Conservation (phyloP, 208 protist genomes). For the Leishmania aethiopica region DNA sequence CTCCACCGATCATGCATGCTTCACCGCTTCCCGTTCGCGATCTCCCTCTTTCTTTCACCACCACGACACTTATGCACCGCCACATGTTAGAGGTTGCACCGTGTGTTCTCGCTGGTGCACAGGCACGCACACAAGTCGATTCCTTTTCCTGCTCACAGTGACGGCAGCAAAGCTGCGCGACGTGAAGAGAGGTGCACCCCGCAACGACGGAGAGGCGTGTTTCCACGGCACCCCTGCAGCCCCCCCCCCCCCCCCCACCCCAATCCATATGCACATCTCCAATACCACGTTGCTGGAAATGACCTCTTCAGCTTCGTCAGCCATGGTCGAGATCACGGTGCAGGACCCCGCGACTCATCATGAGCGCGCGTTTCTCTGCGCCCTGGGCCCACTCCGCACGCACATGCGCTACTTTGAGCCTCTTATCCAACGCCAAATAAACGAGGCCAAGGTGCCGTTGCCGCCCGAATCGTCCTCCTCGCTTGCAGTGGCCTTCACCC, state of each 20-base stretch:
- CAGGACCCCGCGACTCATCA: conserved; percentile 48
- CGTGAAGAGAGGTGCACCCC: neutral
- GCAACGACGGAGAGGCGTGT: neutral
- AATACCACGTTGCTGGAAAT: conserved; percentile 2
- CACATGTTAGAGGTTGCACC: neutral
- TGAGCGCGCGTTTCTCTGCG: conserved; percentile 50
- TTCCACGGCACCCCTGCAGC: neutral
- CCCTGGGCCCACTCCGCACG: conserved; percentile 40
- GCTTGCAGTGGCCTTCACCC: conserved; percentile 30
- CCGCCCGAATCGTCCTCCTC: neutral
- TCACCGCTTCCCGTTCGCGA: neutral
- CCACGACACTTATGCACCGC: neutral
- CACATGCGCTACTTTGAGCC: conserved; percentile 77
- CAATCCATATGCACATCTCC: neutral
- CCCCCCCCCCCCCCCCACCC: neutral
- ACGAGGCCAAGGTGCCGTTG: conserved; percentile 13
- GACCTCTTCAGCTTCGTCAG: neutral
- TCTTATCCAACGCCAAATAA: conserved; percentile 47
- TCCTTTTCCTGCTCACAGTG: neutral
- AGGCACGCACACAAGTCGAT: neutral
- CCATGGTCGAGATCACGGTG: conserved; percentile 59
- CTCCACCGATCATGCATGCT: neutral
- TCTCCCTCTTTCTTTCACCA: neutral
- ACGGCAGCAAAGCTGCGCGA: neutral
- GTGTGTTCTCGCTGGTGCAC: neutral